Base-by-base conservation (phyloP, 2,329 filamentous ascomycete species). In the Elsinoe arachidis region DNA sequence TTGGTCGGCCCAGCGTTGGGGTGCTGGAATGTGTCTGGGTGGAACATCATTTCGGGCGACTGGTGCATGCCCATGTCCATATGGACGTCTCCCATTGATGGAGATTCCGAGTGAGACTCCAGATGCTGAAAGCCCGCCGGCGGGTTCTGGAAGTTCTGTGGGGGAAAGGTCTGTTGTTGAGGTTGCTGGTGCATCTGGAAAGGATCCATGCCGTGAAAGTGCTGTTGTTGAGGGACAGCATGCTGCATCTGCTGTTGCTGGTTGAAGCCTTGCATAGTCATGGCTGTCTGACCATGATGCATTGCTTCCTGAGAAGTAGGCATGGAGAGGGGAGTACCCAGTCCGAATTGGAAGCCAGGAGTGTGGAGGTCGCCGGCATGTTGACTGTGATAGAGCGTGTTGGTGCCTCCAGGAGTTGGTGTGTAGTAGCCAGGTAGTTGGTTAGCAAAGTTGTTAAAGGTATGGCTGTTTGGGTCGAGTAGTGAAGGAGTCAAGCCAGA, bases 361-460 rank as follows among this genome's bases (percentile, higher is more conserved):
- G 90, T 95, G 70, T 95, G 90, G 57, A 96, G 78, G 71, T 96
- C 90, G 53, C 89, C 88, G 37, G 89, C 87, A 54, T 61, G 60
- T 70, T 91, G 88, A 54, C 80, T 83, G 68, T 95, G 89, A 68
- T 90, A 95, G 62, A 92, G 73, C 15, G 87, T 87, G 67, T 87
- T 89, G 61, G 84, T 86, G 46, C 87, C 87, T 61, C 87, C 88
- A 1, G 90, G 87, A 1, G 89, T 95, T 1, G 91, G 88, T 6
- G 90, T 91, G 72, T 95, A 96, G 72, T 93, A 93, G 12, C 86
- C 88, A 14, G 87, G 82, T 46, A 86, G 82, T 62, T 91, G 87
- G 71, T 88, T 89, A 62, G 86, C 84, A 67, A 95, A 92, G 57
- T 80, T 79, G 59, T 83, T 80, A 72, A 96, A 96, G 21, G 84